phyloP scores from a whole-genome alignment of 805 yeast genomes.

The Millerozyma acaciae region DNA sequence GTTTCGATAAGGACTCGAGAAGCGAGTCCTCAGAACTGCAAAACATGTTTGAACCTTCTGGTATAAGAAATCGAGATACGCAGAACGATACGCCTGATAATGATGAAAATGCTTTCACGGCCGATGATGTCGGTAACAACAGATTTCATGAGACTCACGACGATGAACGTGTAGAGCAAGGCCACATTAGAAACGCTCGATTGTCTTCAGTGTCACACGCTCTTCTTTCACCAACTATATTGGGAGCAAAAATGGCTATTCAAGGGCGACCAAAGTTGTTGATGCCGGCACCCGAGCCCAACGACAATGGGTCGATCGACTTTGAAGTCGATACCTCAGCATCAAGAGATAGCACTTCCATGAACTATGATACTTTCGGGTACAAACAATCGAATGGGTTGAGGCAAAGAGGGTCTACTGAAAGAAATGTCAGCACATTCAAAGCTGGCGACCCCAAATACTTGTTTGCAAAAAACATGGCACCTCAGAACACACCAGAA shows the following conservation, averaged over 20 bases:
- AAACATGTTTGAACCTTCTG: no score
- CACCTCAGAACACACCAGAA: constrained; percentile 3
- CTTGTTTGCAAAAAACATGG: constrained; percentile 9
- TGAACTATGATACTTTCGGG: constrained; percentile 2
- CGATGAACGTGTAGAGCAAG: constrained; percentile 18
- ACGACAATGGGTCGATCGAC: constrained; percentile 14
- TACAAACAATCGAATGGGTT: constrained; percentile 1
- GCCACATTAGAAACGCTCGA: constrained; percentile 9
- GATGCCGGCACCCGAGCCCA: constrained; percentile 26
- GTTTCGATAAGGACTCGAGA: no score
- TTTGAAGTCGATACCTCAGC: constrained; percentile 25
- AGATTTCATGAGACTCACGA: constrained; percentile 7
- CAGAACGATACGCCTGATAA: constrained; percentile 6
- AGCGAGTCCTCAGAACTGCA: no score
- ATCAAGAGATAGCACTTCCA: constrained; percentile 5
- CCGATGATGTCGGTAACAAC: constrained; percentile 6
- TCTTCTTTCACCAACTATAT: constrained; percentile 34
- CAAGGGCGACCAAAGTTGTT: constrained; percentile 22
- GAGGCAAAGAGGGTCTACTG: constrained; percentile 2
- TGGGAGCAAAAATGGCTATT: constrained; percentile 40
- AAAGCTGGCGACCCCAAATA: constrained; percentile 13
- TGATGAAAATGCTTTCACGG: constrained; percentile 3
- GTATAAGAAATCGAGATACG: constrained; percentile 4
- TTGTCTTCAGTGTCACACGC: constrained; percentile 10
- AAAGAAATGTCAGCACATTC: constrained; percentile 12